Evolutionary conservation across 2,329 filamentous ascomycete genomes (phyloP).

Genomic region (Emergomyces africanus): DNA sequence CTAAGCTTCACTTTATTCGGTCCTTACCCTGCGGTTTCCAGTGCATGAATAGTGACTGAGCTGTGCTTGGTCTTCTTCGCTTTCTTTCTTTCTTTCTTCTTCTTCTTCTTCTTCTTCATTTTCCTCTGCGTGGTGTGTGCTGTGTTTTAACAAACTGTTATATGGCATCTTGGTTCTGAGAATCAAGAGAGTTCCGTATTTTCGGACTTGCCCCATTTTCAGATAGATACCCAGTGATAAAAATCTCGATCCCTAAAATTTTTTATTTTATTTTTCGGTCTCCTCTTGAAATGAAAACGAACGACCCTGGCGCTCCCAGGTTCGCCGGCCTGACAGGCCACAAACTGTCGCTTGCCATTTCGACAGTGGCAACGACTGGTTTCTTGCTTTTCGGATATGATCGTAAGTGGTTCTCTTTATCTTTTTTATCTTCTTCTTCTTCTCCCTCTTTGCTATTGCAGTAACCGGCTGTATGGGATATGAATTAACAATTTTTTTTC

Average conservation of each 20-base stretch:
- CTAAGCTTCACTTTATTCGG: neutral
- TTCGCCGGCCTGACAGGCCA: slow-evolving; percentile 49
- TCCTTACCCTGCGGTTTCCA: neutral
- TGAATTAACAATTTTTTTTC: no score
- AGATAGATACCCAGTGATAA: no score
- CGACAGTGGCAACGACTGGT: slow-evolving; percentile 48
- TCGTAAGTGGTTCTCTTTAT: slow-evolving; percentile 15
- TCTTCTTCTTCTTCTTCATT: no score
- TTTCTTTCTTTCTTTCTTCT: no score
- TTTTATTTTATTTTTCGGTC: neutral
- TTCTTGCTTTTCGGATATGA: slow-evolving; percentile 47
- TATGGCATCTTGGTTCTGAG: neutral
- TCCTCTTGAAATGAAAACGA: slow-evolving; percentile 1
- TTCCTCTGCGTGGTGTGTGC: no score
- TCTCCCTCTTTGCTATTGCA: neutral
- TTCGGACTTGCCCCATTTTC: neutral
- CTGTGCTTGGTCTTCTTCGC: neutral
- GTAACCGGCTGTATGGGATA: no score
- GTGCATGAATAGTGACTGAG: neutral
- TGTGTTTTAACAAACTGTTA: neutral
- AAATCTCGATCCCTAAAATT: neutral
- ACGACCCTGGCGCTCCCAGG: slow-evolving; percentile 21
- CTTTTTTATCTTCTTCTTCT: slow-evolving; percentile 6
- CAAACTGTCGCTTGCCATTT: slow-evolving; percentile 44
- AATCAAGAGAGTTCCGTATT: neutral